Conservation (phyloP, 495 filamentous ascomycete genomes). For the Ramalina intermedia region DNA sequence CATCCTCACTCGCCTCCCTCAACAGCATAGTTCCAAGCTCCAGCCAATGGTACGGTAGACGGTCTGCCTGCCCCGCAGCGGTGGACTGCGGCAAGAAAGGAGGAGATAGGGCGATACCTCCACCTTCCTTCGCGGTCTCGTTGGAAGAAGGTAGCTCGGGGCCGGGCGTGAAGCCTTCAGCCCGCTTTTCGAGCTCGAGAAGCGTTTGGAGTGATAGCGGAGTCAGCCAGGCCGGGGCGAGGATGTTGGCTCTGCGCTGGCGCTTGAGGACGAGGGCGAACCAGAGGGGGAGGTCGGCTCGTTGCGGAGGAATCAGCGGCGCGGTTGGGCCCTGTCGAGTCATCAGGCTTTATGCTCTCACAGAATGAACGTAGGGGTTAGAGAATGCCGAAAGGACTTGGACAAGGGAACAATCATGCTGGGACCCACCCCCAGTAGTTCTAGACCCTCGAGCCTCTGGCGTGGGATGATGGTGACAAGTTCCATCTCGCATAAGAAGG, state of each 20-base stretch:
- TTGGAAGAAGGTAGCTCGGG: constrained; percentile 42
- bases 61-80: constrained; percentile 41
- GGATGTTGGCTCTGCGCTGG: constrained; percentile 85
- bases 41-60: constrained; percentile 87
- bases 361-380: no score
- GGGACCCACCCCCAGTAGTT: constrained; percentile 64
- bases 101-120: constrained; percentile 31
- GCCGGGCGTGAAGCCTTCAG: constrained; percentile 57
- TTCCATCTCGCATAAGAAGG: constrained; percentile 96
- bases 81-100: constrained; percentile 51
- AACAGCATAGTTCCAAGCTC: constrained; percentile 77
- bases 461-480: constrained; percentile 83
- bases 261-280: constrained; percentile 94
- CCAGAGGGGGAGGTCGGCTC: constrained; percentile 77
- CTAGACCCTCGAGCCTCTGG: constrained; percentile 71
- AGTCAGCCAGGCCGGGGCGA: constrained; percentile 78
- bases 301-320: constrained; percentile 64
- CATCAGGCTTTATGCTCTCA: no score
- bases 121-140: constrained; percentile 17
- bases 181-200: constrained; percentile 64
- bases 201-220: constrained; percentile 56
- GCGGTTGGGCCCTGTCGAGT: constrained; percentile 55
- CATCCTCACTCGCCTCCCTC: constrained; percentile 71
- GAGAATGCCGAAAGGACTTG: no score
- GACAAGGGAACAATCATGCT: neutral